Evolutionary conservation across 768 basidiomycete species (phyloP).

Genomic region (Phanerodontia chrysosporium): DNA sequence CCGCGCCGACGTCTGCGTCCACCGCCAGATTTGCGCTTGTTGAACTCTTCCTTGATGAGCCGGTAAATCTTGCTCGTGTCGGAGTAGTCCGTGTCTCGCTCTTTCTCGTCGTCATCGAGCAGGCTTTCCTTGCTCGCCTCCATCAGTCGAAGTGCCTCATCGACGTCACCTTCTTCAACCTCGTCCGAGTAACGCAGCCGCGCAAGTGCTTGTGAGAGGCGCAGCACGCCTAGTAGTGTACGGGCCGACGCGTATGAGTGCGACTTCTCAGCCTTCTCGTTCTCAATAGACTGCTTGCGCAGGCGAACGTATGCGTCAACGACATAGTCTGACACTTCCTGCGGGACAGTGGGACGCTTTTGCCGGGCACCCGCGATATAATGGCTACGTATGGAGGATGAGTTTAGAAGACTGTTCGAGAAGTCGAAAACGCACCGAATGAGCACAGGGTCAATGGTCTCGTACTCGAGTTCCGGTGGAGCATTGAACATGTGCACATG

Average conservation of each 20-base stretch:
- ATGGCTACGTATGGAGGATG: slow-evolving; percentile 47
- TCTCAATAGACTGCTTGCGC: slow-evolving; percentile 85
- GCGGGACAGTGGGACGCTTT: slow-evolving; percentile 86
- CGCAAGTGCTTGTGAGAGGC: slow-evolving; percentile 91
- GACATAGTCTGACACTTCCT: slow-evolving; percentile 84
- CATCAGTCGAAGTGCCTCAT: slow-evolving; percentile 96
- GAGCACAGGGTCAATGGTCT: slow-evolving; percentile 78
- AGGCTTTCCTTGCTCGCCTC: slow-evolving; percentile 93
- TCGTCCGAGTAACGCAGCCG: slow-evolving; percentile 80
- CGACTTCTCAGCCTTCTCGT: slow-evolving; percentile 53
- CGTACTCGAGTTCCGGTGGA: slow-evolving; percentile 82
- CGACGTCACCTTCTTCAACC: slow-evolving; percentile 85
- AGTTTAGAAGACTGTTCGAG: neutral
- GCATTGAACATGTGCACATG: slow-evolving; percentile 95
- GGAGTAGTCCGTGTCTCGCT: slow-evolving; percentile 64
- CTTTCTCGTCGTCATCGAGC: slow-evolving; percentile 71
- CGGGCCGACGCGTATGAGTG: slow-evolving; percentile 96
- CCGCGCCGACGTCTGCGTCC: slow-evolving; percentile 21
- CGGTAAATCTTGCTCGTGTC: slow-evolving; percentile 82
- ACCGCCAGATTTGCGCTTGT: slow-evolving; percentile 9
- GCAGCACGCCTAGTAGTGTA: slow-evolving; percentile 90
- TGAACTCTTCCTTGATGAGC: slow-evolving; percentile 83
- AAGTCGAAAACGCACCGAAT: slow-evolving; percentile 62
- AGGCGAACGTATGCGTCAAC: slow-evolving; percentile 95
- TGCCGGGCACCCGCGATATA: slow-evolving; percentile 92